Conservation (phyloP, 2,329 filamentous ascomycete genomes). For the Dothiorella sarmentorum region DNA sequence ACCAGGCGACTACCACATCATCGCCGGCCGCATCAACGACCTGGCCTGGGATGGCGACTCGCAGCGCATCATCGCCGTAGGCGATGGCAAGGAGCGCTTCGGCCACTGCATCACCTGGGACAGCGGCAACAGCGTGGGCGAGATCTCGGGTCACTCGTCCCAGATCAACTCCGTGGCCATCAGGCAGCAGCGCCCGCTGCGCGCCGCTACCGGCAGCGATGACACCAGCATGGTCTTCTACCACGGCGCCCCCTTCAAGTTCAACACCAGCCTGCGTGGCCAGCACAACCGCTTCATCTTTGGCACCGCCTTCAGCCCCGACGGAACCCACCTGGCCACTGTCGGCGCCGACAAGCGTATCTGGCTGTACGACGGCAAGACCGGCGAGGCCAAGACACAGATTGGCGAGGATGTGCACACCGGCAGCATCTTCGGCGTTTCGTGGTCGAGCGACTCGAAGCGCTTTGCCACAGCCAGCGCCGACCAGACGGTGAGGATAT, state of each 20-base stretch:
- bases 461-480: conserved; percentile 87
- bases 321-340: conserved; percentile 76
- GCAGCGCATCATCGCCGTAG: conserved; percentile 92
- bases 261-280: conserved; percentile 74
- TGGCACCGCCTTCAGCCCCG: conserved; percentile 83
- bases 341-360: conserved; percentile 92
- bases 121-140: conserved; percentile 92
- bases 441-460: conserved; percentile 84
- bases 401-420: conserved; percentile 84
- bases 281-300: conserved; percentile 88
- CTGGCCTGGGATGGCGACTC: conserved; percentile 97
- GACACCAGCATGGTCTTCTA: conserved; percentile 89
- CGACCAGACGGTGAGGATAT: conserved; percentile 91
- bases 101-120: conserved; percentile 90
- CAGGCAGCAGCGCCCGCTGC: conserved; percentile 81
- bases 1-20: conserved; percentile 84
- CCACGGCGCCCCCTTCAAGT: conserved; percentile 93
- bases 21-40: conserved; percentile 92
- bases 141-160: conserved; percentile 87
- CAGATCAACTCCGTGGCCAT: conserved; percentile 89
- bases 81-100: conserved; percentile 89
- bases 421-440: conserved; percentile 88
- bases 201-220: conserved; percentile 87
- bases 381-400: conserved; percentile 73
- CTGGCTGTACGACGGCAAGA: conserved; percentile 95